Evolutionary conservation across 78 protist genomes (phyloP).

Genomic region (Planoprotostelium fungivorum): DNA sequence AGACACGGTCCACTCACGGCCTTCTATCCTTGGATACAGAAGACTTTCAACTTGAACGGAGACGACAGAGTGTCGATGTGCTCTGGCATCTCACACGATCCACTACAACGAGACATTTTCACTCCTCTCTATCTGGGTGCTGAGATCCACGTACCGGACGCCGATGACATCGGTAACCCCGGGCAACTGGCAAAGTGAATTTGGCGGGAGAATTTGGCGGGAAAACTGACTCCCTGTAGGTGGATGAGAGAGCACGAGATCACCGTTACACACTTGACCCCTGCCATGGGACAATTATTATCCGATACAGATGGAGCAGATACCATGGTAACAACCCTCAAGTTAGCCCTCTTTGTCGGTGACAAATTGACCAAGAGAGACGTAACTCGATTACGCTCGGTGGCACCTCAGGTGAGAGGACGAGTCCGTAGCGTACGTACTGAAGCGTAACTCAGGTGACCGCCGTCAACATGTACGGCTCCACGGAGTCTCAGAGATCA

Average conservation of each 20-base stretch:
- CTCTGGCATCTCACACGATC: conserved; percentile 84
- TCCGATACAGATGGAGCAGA: conserved; percentile 27
- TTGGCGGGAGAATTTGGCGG: not conserved
- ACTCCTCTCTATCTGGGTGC: conserved; percentile 85
- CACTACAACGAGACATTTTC: conserved; percentile 84
- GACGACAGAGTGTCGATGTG: conserved; percentile 68
- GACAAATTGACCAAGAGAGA: conserved; percentile 67
- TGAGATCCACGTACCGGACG: conserved; percentile 41
- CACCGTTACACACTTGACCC: conserved; percentile 73
- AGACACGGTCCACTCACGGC: conserved; percentile 70
- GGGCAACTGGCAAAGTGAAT: conserved; percentile 52
- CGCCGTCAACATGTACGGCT: conserved; percentile 79
- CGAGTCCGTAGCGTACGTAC: not conserved
- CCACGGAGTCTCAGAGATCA: conserved; percentile 75
- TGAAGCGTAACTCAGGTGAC: not conserved
- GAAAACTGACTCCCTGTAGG: not conserved
- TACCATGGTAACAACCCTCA: conserved; percentile 20
- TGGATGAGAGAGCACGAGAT: conserved; percentile 48
- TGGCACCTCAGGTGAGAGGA: conserved; percentile 25
- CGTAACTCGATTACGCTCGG: conserved; percentile 32
- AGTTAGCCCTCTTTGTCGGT: conserved; percentile 70
- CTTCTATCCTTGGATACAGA: conserved; percentile 77
- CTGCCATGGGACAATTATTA: conserved; percentile 79
- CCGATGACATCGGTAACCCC: conserved; percentile 61
- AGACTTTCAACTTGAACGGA: conserved; percentile 15